Conservation (phyloP, 139 green algal species). For the Micractinium conductrix region DNA sequence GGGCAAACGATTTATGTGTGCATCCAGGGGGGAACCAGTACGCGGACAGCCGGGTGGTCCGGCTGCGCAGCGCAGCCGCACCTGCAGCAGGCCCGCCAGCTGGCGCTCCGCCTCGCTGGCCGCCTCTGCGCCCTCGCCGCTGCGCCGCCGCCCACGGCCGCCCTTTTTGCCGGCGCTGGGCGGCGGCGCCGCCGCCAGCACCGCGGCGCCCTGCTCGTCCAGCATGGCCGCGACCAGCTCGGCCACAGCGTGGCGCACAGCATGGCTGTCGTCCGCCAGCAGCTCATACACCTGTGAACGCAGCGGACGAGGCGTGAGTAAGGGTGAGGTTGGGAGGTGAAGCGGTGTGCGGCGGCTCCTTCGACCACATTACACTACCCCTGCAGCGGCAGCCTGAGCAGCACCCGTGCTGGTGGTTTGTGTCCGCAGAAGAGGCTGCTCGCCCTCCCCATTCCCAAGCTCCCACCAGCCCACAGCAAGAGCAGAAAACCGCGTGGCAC, state of each 20-base stretch:
- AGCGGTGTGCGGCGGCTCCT: too few species aligned
- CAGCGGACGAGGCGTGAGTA: not conserved
- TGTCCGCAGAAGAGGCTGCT: too few species aligned
- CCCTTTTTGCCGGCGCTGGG: slow-evolving; percentile 2
- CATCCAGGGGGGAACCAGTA: too few species aligned
- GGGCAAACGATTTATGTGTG: too few species aligned
- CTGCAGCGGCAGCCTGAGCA: too few species aligned
- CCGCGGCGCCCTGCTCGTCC: slow-evolving; percentile 46
- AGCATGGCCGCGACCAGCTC: slow-evolving; percentile 71
- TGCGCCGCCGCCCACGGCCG: not conserved
- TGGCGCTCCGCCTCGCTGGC: slow-evolving; percentile 43
- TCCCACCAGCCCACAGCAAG: not conserved
- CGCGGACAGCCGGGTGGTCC: too few species aligned
- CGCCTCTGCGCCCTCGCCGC: not conserved
- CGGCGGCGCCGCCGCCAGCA: not conserved
- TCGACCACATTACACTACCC: too few species aligned
- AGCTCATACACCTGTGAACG: slow-evolving; percentile 54
- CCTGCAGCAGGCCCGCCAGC: slow-evolving; percentile 61
- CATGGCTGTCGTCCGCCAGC: slow-evolving; percentile 56
- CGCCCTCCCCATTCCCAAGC: not conserved
- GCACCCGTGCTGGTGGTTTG: too few species aligned
- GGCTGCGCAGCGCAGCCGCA: slow-evolving; percentile 21
- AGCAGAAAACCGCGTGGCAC: not conserved
- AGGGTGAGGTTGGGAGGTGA: not conserved
- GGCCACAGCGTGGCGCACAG: slow-evolving; percentile 67